Conservation (phyloP, 2,329 filamentous ascomycete genomes). For the Trematosphaeria pertusa region DNA sequence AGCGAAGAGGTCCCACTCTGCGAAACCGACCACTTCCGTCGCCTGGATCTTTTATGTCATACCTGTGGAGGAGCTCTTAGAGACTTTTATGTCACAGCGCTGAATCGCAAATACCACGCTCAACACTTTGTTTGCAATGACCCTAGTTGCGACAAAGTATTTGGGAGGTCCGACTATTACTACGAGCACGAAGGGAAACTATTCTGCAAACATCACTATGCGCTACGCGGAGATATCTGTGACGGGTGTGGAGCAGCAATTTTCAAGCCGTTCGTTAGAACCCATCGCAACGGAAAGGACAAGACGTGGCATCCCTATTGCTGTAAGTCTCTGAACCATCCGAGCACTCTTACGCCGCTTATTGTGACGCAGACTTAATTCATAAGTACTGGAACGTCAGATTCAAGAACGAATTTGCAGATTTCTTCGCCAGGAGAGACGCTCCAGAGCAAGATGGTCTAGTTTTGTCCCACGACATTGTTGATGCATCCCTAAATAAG, state of each 20-base stretch:
- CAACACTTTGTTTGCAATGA: slow-evolving; percentile 1
- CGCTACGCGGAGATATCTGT: not conserved
- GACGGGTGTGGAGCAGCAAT: slow-evolving; percentile 1
- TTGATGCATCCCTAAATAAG: not conserved
- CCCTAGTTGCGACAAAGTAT: not conserved
- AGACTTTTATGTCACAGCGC: slow-evolving; percentile 93
- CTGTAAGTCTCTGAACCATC: no score
- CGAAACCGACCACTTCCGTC: slow-evolving; percentile 81
- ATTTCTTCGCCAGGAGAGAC: no score
- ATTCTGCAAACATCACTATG: slow-evolving; percentile 1
- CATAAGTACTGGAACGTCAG: slow-evolving; percentile 1
- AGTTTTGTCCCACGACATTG: not conserved
- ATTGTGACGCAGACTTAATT: slow-evolving; percentile 5
- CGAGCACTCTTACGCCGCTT: no score
- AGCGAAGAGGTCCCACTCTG: not conserved
- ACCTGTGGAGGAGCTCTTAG: slow-evolving; percentile 88
- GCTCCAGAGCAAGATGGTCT: not conserved
- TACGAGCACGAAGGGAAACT: slow-evolving; percentile 1
- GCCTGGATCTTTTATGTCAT: slow-evolving; percentile 85
- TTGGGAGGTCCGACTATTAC: not conserved
- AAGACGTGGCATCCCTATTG: slow-evolving; percentile 3
- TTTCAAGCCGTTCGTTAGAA: slow-evolving; percentile 2
- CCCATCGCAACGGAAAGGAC: not conserved
- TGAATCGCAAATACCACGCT: slow-evolving; percentile 81
- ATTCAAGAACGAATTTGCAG: no score